These are phyloP conservation scores for Suillus occidentalis DNA, from an alignment of 768 basidiomycete genomes.

Conservation along the genomic window DNA sequence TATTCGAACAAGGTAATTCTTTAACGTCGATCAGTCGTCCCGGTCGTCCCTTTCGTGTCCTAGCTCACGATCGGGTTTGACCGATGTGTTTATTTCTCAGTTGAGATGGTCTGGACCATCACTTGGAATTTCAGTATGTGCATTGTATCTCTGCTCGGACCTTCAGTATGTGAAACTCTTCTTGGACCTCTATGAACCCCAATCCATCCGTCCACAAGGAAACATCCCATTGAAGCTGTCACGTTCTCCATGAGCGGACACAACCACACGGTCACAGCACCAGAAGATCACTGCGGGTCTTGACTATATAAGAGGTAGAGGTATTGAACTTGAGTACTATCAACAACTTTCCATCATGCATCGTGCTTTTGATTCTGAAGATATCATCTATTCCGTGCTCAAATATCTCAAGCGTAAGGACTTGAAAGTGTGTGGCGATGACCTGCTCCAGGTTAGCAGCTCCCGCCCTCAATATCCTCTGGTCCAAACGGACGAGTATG, in stretches of 20 bases:
- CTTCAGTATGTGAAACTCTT: too few species aligned
- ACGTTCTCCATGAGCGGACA: not conserved
- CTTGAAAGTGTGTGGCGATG: not conserved
- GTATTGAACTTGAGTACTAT: not conserved
- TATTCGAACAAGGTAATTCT: too few species aligned
- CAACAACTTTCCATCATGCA: not conserved
- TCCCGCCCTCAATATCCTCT: not conserved
- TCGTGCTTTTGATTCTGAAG: not conserved
- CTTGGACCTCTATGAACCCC: too few species aligned
- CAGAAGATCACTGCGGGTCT: not conserved
- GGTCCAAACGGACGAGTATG: not conserved
- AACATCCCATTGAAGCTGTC: not conserved
- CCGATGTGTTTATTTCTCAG: too few species aligned
- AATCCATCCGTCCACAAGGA: not conserved
- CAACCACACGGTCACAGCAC: not conserved
- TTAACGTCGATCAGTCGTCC: too few species aligned
- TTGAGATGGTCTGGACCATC: too few species aligned
- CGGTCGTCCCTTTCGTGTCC: too few species aligned
- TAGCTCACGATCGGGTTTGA: too few species aligned
- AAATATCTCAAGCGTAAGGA: not conserved
- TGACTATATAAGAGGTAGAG: not conserved
- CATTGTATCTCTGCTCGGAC: too few species aligned
- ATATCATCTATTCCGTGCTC: not conserved
- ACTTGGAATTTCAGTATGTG: too few species aligned
- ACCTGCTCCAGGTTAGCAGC: not conserved